A percentile compares a stretch with the other conserved stretches of the same genome.
These are phyloP conservation scores for Yamadazyma spencermartinsiae DNA, from an alignment of 1,139 yeast genomes.

Conservation along the genomic window DNA sequence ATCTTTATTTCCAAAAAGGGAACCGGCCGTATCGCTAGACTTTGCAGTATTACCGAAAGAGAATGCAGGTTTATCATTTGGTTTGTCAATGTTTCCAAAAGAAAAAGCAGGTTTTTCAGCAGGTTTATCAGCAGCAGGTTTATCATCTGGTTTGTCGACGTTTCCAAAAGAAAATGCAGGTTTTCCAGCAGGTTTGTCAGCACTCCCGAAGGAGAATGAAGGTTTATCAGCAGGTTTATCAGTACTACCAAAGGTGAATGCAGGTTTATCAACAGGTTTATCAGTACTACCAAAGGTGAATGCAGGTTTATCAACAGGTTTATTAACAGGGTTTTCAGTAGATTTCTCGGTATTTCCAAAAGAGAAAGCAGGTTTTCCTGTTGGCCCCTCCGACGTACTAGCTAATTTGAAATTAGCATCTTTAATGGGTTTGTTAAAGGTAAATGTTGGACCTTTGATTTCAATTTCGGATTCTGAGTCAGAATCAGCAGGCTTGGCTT, in stretches of 20 bases:
- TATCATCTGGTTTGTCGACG: slow-evolving; percentile 21
- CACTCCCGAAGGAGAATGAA: too few species aligned
- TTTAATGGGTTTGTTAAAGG: slow-evolving; percentile 47
- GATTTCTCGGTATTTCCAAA: slow-evolving; percentile 21
- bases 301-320: slow-evolving; percentile 13
- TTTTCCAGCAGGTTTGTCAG: slow-evolving; percentile 22
- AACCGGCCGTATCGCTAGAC: slow-evolving; percentile 13
- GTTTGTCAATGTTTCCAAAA: slow-evolving; percentile 15
- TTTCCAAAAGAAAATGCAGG: slow-evolving; percentile 18
- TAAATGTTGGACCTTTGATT: slow-evolving; percentile 67
- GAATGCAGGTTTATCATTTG: slow-evolving; percentile 19
- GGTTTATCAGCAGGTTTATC: slow-evolving; percentile 11
- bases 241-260: slow-evolving; percentile 17
- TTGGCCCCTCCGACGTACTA: slow-evolving; percentile 4
- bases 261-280: slow-evolving; percentile 11
- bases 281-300: slow-evolving; percentile 21
- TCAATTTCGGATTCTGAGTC: slow-evolving; percentile 52
- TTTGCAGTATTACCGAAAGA: slow-evolving; percentile 15
- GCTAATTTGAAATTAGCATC: slow-evolving; percentile 51
- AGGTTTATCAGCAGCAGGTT: slow-evolving; percentile 23
- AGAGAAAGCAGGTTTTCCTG: slow-evolving; percentile 17
- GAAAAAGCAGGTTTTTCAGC: slow-evolving; percentile 15
- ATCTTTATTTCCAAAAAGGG: slow-evolving; percentile 17
- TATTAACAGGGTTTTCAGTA: slow-evolving; percentile 12
- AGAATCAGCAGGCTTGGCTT: slow-evolving; percentile 29